These are phyloP conservation scores for Knoxdaviesia capensis DNA, from an alignment of 2,329 filamentous ascomycete genomes.

Conservation along the genomic window DNA sequence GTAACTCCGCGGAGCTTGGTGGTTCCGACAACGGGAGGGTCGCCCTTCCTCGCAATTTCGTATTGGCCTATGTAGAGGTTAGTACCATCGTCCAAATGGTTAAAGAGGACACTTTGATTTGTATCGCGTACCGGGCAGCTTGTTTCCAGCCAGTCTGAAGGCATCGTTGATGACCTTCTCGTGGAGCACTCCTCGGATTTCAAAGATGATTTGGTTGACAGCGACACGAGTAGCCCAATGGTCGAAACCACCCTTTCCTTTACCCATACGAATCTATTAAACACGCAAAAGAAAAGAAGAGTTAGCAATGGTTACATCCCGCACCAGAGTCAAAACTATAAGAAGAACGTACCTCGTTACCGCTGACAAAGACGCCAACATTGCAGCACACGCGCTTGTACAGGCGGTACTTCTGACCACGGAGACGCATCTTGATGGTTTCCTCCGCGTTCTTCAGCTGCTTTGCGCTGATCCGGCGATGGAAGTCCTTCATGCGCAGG, in stretches of 20 bases:
- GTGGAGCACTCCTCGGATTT: constrained; percentile 79
- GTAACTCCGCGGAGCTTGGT: constrained; percentile 80
- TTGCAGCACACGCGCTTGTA: constrained; percentile 86
- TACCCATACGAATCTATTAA: constrained; percentile 77
- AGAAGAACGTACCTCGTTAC: constrained; percentile 54
- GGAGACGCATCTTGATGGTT: constrained; percentile 70
- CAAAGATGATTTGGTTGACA: constrained; percentile 81
- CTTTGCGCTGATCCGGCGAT: constrained; percentile 70
- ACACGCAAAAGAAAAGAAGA: background rate
- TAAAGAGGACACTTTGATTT: background rate
- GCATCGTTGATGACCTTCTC: constrained; percentile 89
- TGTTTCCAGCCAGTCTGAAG: constrained; percentile 82
- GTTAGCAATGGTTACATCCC: background rate
- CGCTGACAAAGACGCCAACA: constrained; percentile 85
- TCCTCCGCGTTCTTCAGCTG: constrained; percentile 85
- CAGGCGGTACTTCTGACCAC: constrained; percentile 79
- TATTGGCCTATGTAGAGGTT: constrained; percentile 40
- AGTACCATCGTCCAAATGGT: constrained; percentile 3
- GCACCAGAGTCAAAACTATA: background rate
- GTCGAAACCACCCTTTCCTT: constrained; percentile 94
- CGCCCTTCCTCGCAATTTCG: constrained; percentile 87
- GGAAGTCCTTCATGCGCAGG: constrained; percentile 79
- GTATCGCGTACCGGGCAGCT: constrained; percentile 52
- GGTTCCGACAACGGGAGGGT: constrained; percentile 74
- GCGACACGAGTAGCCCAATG: constrained; percentile 85